phyloP scores from a whole-genome alignment of 176 grass and related monocot genomes.

The Ampelocalamus luodianensis region DNA sequence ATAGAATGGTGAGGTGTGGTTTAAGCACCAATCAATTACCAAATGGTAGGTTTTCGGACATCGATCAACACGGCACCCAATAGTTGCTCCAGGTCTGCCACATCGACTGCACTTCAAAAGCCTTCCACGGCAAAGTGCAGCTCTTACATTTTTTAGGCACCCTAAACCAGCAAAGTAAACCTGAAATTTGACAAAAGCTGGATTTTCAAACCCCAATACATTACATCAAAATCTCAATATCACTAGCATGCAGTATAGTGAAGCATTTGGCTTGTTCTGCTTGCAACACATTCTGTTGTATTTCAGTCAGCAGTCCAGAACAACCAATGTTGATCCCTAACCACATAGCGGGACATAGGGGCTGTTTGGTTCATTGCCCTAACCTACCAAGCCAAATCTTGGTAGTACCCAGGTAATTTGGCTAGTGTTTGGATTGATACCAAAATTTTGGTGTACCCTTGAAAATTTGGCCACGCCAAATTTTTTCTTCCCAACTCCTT shows the following conservation, averaged over 20 bases:
- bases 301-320: conserved; percentile 28
- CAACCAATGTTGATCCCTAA: conserved; percentile 22
- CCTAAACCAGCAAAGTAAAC: conserved; percentile 99
- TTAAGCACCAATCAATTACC: conserved; percentile 57
- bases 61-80: conserved; percentile 91
- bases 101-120: conserved; percentile 95
- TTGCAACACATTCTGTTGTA: conserved; percentile 36
- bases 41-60: conserved; percentile 97
- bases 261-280: conserved; percentile 13
- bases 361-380: too few species aligned
- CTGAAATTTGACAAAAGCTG: conserved; percentile 63
- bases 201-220: conserved; percentile 24
- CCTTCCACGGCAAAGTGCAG: conserved; percentile 84
- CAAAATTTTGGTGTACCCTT: too few species aligned
- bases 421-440: too few species aligned
- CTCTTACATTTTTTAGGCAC: conserved; percentile 93
- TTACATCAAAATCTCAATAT: conserved; percentile 17
- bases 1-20: conserved; percentile 5
- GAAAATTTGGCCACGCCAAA: too few species aligned
- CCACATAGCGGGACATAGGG: conserved; percentile 3
- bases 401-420: too few species aligned
- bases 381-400: too few species aligned
- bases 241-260: conserved; percentile 28
- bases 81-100: conserved; percentile 91
- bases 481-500: too few species aligned